Base-by-base conservation (phyloP, 2,329 filamentous ascomycete species). In the Didymellaceae sp. region DNA sequence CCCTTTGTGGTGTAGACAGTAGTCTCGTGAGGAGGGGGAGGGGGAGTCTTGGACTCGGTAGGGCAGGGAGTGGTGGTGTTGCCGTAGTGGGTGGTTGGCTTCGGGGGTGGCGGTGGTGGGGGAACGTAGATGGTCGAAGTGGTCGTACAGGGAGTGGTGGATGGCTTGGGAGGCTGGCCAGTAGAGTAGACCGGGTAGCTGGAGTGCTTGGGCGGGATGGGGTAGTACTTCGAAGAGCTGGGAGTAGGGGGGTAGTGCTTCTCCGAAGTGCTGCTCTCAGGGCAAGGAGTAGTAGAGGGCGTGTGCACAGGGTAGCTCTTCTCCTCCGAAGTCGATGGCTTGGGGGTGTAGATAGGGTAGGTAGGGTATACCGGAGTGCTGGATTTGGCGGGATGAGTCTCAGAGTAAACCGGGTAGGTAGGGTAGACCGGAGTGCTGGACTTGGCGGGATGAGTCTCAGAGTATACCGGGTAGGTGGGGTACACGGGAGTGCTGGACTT, bases 61-160 rank as follows among this genome's bases (percentile, higher is more conserved):
- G 47, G 47, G 25, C 35, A 51, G 32, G 47, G 47, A 16, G 18
- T 48, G 24, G 49, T 38, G 34, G 32, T 43, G 48, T 48, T 34
- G 47, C 57, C 13, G 51, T 57, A 44, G 54, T 35, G 31, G 20
- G 47, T 45, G 9, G 48, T 41, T 11, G 32, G 35, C 41, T 51
- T 51, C 10, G 47, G 47, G 7, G 40, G 40, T 4, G 28, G 35
- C 2, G 35, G 40, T 9, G 46, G 39, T 2, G 28, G 13, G 11
- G 49, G 53, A 17, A 39, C 6, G 41, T 42, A 22, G 25, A 22
- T 24, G 22, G 18, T 54, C 9, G 41, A 42, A 6, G 44, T 39
- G 31, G 45, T 41, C 17, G 54, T 49, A 45, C 49, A 53, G 9
- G 54, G 54, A 32, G 47, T 54, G n/a, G 39, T 38, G 13, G 34